A percentile compares a stretch with the other conserved stretches of the same genome.
Evolutionary conservation across 139 green algal species (phyloP).

Genomic region (Picochlorum sp.): DNA sequence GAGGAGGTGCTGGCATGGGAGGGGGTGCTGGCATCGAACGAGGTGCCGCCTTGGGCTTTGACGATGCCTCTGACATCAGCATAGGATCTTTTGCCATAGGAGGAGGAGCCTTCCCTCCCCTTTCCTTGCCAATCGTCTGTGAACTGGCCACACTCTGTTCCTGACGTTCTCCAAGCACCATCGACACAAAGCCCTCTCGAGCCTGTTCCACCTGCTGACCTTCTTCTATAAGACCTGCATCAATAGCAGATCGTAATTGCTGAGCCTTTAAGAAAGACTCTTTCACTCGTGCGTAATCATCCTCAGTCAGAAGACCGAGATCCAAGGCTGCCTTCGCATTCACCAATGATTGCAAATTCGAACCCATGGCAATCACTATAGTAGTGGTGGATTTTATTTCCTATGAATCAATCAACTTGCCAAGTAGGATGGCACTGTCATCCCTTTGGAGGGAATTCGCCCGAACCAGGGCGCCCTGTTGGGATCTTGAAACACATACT

Average conservation of each 20-base stretch:
- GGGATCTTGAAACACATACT: too few species aligned
- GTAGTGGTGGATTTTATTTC: too few species aligned
- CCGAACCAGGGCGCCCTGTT: too few species aligned
- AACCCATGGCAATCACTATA: background rate
- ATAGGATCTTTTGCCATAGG: too few species aligned
- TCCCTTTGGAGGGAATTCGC: too few species aligned
- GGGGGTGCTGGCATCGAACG: background rate
- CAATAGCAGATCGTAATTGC: conserved; percentile 67
- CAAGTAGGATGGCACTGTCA: too few species aligned
- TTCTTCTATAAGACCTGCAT: conserved; percentile 59
- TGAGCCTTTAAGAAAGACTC: conserved; percentile 69
- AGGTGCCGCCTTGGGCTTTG: too few species aligned
- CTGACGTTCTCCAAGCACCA: conserved; percentile 27
- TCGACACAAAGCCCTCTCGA: conserved; percentile 57
- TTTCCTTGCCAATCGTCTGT: background rate
- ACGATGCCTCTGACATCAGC: too few species aligned
- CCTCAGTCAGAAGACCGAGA: conserved; percentile 55
- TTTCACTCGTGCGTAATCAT: conserved; percentile 72
- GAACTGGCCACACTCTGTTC: background rate
- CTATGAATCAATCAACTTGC: too few species aligned
- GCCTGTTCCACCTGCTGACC: conserved; percentile 56
- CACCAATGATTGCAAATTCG: conserved; percentile 37
- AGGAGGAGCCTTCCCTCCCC: too few species aligned
- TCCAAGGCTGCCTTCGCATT: conserved; percentile 66
- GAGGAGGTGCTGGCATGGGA: background rate